A percentile compares a stretch with the other conserved stretches of the same genome.
Evolutionary conservation across 2,329 filamentous ascomycete genomes (phyloP).

Genomic region (Xylaria arbuscula): DNA sequence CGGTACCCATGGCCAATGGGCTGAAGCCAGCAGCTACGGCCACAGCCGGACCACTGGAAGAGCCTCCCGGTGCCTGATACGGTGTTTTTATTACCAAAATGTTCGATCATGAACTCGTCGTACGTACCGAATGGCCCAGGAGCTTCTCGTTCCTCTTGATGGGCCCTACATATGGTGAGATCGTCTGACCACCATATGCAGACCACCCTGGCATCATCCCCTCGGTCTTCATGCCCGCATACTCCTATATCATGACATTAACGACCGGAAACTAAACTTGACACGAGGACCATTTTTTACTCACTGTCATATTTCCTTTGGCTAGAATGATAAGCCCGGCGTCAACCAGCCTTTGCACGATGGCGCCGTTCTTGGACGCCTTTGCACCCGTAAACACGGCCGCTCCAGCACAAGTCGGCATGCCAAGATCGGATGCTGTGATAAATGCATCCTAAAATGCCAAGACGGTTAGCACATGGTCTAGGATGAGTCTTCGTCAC

Average conservation of each 20-base stretch:
- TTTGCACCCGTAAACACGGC: too few species aligned
- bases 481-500: background rate
- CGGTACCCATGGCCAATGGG: background rate
- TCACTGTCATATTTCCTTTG: background rate
- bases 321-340: background rate
- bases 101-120: background rate
- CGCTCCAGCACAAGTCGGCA: too few species aligned
- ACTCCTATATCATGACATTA: background rate
- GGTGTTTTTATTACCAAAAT: background rate
- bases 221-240: conserved; percentile 1
- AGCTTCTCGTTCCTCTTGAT: background rate
- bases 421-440: too few species aligned
- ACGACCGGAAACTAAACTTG: background rate
- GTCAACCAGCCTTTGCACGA: too few species aligned
- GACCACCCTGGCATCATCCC: background rate
- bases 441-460: too few species aligned
- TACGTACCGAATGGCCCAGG: conserved; percentile 1
- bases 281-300: background rate
- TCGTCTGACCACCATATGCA: conserved; percentile 1
- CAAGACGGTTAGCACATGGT: too few species aligned
- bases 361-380: too few species aligned
- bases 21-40: background rate
- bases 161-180: conserved; percentile 1
- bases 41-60: background rate
- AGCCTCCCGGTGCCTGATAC: background rate